Evolutionary conservation across 768 basidiomycete species (phyloP).

Genomic region (Trametes gibbosa): DNA sequence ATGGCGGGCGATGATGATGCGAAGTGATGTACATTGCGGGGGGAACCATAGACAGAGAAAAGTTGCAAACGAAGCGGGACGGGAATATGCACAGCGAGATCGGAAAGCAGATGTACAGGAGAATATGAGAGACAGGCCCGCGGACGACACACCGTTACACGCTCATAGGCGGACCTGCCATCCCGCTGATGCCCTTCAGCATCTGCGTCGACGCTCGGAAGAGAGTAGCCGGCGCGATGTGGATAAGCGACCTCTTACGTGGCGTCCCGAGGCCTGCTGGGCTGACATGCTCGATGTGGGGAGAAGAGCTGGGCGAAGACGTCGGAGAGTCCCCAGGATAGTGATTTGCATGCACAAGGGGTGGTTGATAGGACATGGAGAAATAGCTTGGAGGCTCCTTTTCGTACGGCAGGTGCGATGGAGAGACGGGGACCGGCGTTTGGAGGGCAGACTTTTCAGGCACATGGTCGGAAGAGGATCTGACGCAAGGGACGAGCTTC

Average conservation of each 20-base stretch:
- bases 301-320: slow-evolving; percentile 10
- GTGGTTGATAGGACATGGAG: slow-evolving; percentile 1
- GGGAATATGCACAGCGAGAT: background rate
- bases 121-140: background rate
- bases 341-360: background rate
- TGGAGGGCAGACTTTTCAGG: background rate
- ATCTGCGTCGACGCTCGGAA: slow-evolving; percentile 29
- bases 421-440: slow-evolving; percentile 12
- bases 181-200: slow-evolving; percentile 28
- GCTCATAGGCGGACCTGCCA: slow-evolving; percentile 22
- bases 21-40: slow-evolving; percentile 9
- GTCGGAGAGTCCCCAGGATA: background rate
- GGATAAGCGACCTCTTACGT: slow-evolving; percentile 12
- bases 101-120: background rate
- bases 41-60: background rate
- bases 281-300: slow-evolving; percentile 4
- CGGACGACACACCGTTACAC: background rate
- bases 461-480: background rate
- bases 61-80: background rate
- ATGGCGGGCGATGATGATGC: background rate
- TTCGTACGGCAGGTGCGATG: background rate
- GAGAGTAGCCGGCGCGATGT: slow-evolving; percentile 19
- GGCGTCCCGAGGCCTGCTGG: background rate
- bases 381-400: background rate
- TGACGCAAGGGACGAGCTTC: background rate